Evolutionary conservation across 1,139 yeast genomes (phyloP), one percentile per base, ranked within the genome.

Genomic region (Pichia norvegensis): DNA sequence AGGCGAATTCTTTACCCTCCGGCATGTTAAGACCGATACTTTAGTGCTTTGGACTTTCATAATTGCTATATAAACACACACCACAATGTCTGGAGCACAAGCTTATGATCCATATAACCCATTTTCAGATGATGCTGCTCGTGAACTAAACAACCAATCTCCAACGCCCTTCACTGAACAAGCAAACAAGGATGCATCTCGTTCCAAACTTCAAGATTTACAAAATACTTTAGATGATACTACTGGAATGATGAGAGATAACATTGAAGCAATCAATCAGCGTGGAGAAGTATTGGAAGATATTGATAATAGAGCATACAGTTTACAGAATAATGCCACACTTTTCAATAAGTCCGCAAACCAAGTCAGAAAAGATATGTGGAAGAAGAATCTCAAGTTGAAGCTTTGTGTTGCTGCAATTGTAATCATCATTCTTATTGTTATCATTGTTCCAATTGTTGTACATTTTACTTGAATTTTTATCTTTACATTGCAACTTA

Each of bases 361-460:
- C 69, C 80, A 95, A 59, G 97, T 92, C 42, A 85, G 99, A 70
- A 94, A 90, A 67, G 95, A 88, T 64, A 92, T 92, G 97, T 92
- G 98, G 98, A 85, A 95, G 87, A 92, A 94, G 68, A 97, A 92
- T 66, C 77, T 94, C 78, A 92, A 92, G 72, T 85, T 92, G 95
- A 82, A 95, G 66, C 72, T 90, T 73, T 92, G 98, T 67, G 73
- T 92, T 51, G 84, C 87, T 51, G 74, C 85, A 39, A 95, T 85
- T 39, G 74, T 84, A 33, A 76, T 94, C 52, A 82, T 92, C 60
- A 72, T 90, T 45, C 73, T 94, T 59, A 76, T 90, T 53, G 95
- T 92, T 44, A 88, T 92, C 58, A 84, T 90, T 59, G 97, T 92
- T 43, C 97, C 97, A 36, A 81, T 92, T 56, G 97, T 86, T 38